phyloP scores from a whole-genome alignment of 768 basidiomycete species.

The Boletus pseudo-olivaceus region DNA sequence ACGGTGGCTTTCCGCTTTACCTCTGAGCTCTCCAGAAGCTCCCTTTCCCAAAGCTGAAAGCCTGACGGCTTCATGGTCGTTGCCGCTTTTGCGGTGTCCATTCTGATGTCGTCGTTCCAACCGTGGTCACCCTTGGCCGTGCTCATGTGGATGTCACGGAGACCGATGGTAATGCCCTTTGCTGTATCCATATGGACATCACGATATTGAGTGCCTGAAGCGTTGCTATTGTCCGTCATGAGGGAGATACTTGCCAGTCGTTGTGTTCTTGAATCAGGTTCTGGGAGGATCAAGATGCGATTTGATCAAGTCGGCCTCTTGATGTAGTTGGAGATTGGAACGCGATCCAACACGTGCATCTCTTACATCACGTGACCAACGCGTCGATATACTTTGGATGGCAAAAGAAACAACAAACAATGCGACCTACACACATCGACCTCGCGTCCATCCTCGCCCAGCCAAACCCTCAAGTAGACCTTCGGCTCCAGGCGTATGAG shows the following conservation, averaged over 20 bases:
- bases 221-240: conserved; percentile 14
- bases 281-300: neutral
- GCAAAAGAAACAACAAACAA: neutral
- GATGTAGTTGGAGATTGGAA: too few species aligned
- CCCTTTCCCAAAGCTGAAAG: conserved; percentile 78
- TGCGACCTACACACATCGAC: conserved; percentile 52
- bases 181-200: conserved; percentile 83
- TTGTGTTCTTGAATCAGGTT: neutral
- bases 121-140: conserved; percentile 54
- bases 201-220: conserved; percentile 31
- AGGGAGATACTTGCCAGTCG: neutral
- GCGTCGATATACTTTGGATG: neutral
- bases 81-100: conserved; percentile 45
- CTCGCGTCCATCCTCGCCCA: conserved; percentile 54
- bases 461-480: conserved; percentile 59
- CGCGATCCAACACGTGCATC: conserved; percentile 5
- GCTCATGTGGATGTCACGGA: conserved; percentile 57
- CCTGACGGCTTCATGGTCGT: conserved; percentile 51
- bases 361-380: conserved; percentile 22
- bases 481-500: conserved; percentile 58
- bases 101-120: conserved; percentile 53
- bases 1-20: conserved; percentile 95
- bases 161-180: conserved; percentile 49
- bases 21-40: conserved; percentile 79
- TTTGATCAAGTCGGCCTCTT: too few species aligned